phyloP scores from a whole-genome alignment of 2,329 filamentous ascomycete species.

The Aspergillus awamori region DNA sequence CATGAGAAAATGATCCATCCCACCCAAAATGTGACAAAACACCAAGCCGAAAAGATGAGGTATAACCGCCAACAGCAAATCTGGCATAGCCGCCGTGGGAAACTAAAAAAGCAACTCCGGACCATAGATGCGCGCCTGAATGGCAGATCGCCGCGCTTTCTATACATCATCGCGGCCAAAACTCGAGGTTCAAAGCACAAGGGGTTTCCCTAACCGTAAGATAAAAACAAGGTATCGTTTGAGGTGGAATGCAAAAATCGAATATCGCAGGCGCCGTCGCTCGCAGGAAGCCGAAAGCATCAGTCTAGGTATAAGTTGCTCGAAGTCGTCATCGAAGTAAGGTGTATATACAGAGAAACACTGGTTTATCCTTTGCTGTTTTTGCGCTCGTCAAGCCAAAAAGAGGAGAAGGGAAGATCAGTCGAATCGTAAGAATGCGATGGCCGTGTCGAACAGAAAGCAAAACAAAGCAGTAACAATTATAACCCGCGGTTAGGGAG shows the following conservation, averaged over 20 bases:
- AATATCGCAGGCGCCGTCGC: conserved; percentile 47
- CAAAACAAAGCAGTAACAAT: conserved; percentile 35
- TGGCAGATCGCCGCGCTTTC: conserved; percentile 42
- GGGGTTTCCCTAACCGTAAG: conserved; percentile 41
- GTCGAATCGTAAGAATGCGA: conserved; percentile 30
- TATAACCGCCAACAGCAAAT: conserved; percentile 30
- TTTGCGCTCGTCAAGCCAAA: conserved; percentile 30
- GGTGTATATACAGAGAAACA: conserved; percentile 40
- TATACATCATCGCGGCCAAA: conserved; percentile 44
- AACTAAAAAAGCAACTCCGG: conserved; percentile 41
- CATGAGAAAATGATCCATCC: conserved; percentile 37
- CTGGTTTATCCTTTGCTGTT: conserved; percentile 35
- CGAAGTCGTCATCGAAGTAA: conserved; percentile 38
- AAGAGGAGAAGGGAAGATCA: conserved; percentile 24
- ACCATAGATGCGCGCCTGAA: conserved; percentile 38
- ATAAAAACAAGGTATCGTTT: conserved; percentile 41
- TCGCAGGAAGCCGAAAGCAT: conserved; percentile 44
- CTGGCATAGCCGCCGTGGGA: conserved; percentile 35
- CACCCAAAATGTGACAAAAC: conserved; percentile 34
- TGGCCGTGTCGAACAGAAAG: conserved; percentile 34
- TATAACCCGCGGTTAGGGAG: conserved; percentile 40
- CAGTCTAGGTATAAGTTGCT: conserved; percentile 39
- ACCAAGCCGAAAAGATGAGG: conserved; percentile 30
- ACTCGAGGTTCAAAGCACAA: conserved; percentile 33
- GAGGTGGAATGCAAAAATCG: conserved; percentile 39